Evolutionary conservation across 768 basidiomycete genomes (phyloP).

Genomic region (Boletellus sp.): DNA sequence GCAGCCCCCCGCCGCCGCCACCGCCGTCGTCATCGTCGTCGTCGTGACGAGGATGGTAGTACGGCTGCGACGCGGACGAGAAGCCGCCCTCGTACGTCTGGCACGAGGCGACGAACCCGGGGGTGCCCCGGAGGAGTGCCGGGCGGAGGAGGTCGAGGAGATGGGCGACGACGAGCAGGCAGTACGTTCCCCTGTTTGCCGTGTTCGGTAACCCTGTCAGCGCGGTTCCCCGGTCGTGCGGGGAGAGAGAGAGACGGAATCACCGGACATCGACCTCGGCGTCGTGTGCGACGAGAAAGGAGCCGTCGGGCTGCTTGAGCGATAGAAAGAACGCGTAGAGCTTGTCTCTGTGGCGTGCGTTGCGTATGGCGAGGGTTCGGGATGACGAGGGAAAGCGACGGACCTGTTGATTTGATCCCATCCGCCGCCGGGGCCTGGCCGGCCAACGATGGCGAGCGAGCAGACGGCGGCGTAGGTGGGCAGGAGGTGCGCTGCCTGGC

Average conservation of each 20-base stretch:
- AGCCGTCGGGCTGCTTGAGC: conserved; percentile 89
- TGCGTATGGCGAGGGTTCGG: neutral
- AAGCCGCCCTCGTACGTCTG: conserved; percentile 99
- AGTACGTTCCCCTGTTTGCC: conserved; percentile 79
- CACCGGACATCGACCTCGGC: conserved; percentile 95
- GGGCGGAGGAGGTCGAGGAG: conserved; percentile 87
- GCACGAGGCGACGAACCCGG: conserved; percentile 80
- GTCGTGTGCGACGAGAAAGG: conserved; percentile 82
- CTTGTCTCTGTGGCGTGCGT: conserved; percentile 42
- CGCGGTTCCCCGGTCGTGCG: neutral
- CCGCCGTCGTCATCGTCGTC: no score
- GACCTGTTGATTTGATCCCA: conserved; percentile 88
- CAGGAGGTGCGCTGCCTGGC: conserved; percentile 83
- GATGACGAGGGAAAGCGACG: conserved; percentile 9
- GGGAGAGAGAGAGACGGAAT: conserved; percentile 12
- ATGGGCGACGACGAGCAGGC: conserved; percentile 78
- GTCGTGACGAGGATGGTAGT: conserved; percentile 29
- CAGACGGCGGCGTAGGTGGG: conserved; percentile 89
- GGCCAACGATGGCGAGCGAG: conserved; percentile 76
- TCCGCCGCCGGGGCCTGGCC: conserved; percentile 67
- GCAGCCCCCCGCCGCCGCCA: conserved; percentile 26
- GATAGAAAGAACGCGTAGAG: conserved; percentile 90
- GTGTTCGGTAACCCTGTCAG: neutral
- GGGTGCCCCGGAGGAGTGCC: conserved; percentile 72
- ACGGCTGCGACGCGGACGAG: conserved; percentile 72